A percentile compares a stretch with the other conserved stretches of the same genome.
phyloP scores from a whole-genome alignment of 2,329 filamentous ascomycete genomes.

The Teratosphaeria nubilosa region DNA sequence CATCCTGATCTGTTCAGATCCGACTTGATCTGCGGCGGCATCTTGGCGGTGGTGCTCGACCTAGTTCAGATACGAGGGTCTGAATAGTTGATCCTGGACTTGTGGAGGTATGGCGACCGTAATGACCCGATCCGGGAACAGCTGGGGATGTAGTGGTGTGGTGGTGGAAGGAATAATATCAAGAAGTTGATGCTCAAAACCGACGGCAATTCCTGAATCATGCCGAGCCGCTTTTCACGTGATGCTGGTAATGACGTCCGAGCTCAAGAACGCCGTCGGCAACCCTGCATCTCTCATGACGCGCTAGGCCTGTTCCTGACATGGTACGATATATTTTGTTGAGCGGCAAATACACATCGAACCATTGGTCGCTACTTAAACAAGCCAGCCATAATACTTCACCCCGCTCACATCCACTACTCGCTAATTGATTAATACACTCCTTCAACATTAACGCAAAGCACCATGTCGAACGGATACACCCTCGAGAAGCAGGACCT shows the following conservation, averaged over 20 bases:
- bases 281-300: not conserved
- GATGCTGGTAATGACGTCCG: not conserved
- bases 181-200: not conserved
- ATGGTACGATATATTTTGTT: not conserved
- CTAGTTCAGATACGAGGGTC: not conserved
- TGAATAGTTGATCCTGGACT: not conserved
- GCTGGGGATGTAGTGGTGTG: not conserved
- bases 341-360: not conserved
- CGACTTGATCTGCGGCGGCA: conserved; percentile 91
- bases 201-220: not conserved
- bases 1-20: conserved; percentile 91
- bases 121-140: not conserved
- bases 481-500: conserved; percentile 32
- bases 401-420: not conserved
- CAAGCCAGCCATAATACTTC: not conserved
- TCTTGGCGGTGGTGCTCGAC: conserved; percentile 26
- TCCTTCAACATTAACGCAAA: not conserved
- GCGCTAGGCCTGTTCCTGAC: conserved; percentile 3
- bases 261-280: not conserved
- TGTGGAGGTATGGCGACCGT: not conserved
- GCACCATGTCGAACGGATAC: conserved; percentile 14
- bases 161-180: not conserved
- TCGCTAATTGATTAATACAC: not conserved
- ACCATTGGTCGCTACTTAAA: not conserved
- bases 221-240: not conserved